Percentiles rank a stretch among this genome's conserved stretches.
phyloP scores from a whole-genome alignment of 495 filamentous ascomycete genomes.

The Parathielavia appendiculata region DNA sequence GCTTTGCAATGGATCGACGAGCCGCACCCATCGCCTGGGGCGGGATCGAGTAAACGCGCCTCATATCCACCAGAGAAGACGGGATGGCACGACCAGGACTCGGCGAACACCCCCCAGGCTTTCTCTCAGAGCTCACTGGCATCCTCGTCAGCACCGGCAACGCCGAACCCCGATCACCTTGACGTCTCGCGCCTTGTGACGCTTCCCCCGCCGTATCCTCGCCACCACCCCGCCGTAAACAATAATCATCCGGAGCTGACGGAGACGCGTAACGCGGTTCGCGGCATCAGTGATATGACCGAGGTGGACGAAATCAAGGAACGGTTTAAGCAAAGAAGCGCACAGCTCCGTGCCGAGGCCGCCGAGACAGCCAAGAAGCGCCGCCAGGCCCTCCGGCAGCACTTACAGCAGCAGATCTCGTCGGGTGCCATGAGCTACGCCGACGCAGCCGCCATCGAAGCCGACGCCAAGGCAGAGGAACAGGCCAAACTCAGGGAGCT shows the following conservation, averaged over 20 bases:
- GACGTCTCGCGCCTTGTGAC: conserved; percentile 92
- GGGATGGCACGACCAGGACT: conserved; percentile 64
- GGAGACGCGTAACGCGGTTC: conserved; percentile 66
- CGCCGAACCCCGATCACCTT: conserved; percentile 49
- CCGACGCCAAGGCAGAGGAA: conserved; percentile 60
- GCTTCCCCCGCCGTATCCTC: conserved; percentile 82
- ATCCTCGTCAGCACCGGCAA: conserved; percentile 40
- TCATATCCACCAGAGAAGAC: conserved; percentile 78
- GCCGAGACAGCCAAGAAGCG: conserved; percentile 40
- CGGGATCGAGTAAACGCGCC: conserved; percentile 35
- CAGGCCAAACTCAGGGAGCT: conserved; percentile 58
- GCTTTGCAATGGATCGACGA: conserved; percentile 56
- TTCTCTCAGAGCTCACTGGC: conserved; percentile 36
- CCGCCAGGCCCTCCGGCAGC: conserved; percentile 43
- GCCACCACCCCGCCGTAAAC: conserved; percentile 90
- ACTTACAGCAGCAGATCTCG: conserved; percentile 69
- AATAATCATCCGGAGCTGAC: conserved; percentile 89
- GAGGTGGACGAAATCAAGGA: conserved; percentile 66
- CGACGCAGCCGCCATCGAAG: conserved; percentile 66
- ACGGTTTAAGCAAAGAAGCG: conserved; percentile 45
- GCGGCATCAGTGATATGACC: conserved; percentile 67
- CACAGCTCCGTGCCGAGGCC: conserved; percentile 42
- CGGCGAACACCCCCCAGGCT: conserved; percentile 30
- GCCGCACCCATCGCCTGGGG: conserved; percentile 33
- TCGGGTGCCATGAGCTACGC: conserved; percentile 71